Evolutionary conservation across 2,329 filamentous ascomycete species (phyloP), one percentile per base, ranked within the genome.

Genomic region (Hypoxylon sp.): DNA sequence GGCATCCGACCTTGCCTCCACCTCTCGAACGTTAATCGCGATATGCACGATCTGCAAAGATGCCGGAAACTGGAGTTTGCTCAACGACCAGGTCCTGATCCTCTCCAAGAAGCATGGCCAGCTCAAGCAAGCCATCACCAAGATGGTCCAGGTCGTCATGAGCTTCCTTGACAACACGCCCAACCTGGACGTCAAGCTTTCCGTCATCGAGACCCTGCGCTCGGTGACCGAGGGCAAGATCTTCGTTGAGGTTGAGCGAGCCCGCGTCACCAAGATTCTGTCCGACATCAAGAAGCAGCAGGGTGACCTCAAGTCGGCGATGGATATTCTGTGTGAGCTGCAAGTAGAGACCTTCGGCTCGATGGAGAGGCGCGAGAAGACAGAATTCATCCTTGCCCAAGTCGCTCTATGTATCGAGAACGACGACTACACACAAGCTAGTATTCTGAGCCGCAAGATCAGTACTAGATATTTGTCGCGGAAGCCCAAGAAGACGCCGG

Each of bases 141-240:
- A 94, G 82, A 99, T 99, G 95, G 93, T 99, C 60, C 95, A 99
- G 82, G 89, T 88, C 43, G 92, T 97, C 62, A 97, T 99, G 88
- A 83, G 81, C 58, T 97, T 98, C 77, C 79, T 99, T 71, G 90
- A 96, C 72, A 86, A 90, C 42, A 92, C 92, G 18, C 92, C 95
- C 27, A 89, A 86, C 70, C 72, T 91, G 60, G 92, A 97, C 68
- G 92, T 87, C 29, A 99, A 98, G 80, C 82, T 99, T 55, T 89
- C 91, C 18, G 87, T 97, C 58, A 99, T 99, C 71, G 94, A 99
- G 78, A 96, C 94, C 1, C 78, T 99, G 70, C 87, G 95, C 69
- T 98, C 94, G 37, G 94, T 99, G 45, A 99, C 95, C 7, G 95
- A 99, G 78, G 95, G 95, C 78, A 99, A 99, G 89, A 99, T 99